These are phyloP conservation scores for Diaporthe longicolla DNA, from an alignment of 2,329 filamentous ascomycete genomes.

Conservation along the genomic window DNA sequence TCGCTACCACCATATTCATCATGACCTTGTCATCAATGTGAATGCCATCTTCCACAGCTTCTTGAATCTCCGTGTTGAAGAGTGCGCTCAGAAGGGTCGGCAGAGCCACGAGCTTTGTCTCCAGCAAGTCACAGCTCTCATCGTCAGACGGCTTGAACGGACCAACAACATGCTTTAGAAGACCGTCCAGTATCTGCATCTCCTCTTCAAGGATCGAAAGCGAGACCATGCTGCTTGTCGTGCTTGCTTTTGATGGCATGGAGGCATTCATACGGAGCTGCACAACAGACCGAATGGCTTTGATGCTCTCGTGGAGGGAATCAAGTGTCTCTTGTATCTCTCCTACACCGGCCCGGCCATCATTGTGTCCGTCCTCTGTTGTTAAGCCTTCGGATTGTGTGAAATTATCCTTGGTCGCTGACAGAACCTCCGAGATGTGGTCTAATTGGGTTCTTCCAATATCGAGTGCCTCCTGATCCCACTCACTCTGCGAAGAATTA, in stretches of 20 bases:
- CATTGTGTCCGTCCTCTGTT: neutral
- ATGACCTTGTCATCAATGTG: slow-evolving; percentile 1
- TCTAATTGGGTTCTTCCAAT: neutral
- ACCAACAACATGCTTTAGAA: neutral
- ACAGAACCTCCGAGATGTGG: too few species aligned
- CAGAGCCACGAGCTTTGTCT: neutral
- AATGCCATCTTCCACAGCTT: neutral
- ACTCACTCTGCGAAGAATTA: neutral
- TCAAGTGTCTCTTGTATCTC: neutral
- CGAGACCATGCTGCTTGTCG: slow-evolving; percentile 1
- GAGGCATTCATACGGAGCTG: neutral
- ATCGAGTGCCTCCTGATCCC: neutral
- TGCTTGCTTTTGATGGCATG: neutral
- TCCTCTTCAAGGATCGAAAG: slow-evolving; percentile 11
- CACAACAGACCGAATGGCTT: neutral
- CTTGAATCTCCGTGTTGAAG: slow-evolving; percentile 6
- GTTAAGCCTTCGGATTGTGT: too few species aligned
- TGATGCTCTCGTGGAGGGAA: neutral
- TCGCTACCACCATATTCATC: neutral
- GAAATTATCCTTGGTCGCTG: too few species aligned
- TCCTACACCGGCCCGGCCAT: too few species aligned
- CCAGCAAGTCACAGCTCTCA: neutral
- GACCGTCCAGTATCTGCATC: neutral
- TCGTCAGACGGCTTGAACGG: neutral
- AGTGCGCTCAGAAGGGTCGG: slow-evolving; percentile 1